Evolutionary conservation across 2,329 filamentous ascomycete species (phyloP), one percentile per base, ranked within the genome.

Genomic region (Penicillium sp.): DNA sequence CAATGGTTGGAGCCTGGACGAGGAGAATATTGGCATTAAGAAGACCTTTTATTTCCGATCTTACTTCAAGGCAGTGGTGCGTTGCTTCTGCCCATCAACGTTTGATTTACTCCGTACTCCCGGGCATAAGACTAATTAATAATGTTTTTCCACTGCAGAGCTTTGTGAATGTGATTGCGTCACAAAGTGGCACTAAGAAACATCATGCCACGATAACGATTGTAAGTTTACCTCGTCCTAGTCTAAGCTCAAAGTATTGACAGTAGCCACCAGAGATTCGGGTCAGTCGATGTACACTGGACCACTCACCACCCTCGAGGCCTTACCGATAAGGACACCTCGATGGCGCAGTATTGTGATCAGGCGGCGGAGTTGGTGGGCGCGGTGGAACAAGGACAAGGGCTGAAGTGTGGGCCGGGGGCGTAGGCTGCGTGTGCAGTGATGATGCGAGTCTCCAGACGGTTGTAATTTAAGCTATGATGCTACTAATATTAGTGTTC

Each of bases 301-400:
- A 78, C 76, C 17, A 79, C 77, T 47, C 76, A 79, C 68, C 65
- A 67, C 21, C 77, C 76, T 7, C 75, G 72, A n/a, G 77, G 77
- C 26, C 70, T 79, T 26, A 74, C 75, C 9, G 62, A 69, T 30
- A 78, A 78, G 62, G 77, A 79, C 60, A 66, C 74, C 31, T 64
- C 65, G 3, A 74, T 78, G 73, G 77, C 77, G 4, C 69, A 67
- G 51, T 73, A 74, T 56, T 79, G 77, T 58, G 76, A 79, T 55
- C 66, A 75, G 51, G 72, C 75, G 30, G 76, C 76, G 31, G 66
- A 63, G 23, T 50, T 74, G 58, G 74, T 77, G 61, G 75, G 75
- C 6, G 67, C 70, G 1, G 75, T 78, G 45, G 67, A 71, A 44
- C 21, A 73, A 46, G 68, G 63, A n/a, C 66, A 75, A 49, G 72